phyloP scores from a whole-genome alignment of 1,284 basidiomycete species.

The Ganoderma sinense region DNA sequence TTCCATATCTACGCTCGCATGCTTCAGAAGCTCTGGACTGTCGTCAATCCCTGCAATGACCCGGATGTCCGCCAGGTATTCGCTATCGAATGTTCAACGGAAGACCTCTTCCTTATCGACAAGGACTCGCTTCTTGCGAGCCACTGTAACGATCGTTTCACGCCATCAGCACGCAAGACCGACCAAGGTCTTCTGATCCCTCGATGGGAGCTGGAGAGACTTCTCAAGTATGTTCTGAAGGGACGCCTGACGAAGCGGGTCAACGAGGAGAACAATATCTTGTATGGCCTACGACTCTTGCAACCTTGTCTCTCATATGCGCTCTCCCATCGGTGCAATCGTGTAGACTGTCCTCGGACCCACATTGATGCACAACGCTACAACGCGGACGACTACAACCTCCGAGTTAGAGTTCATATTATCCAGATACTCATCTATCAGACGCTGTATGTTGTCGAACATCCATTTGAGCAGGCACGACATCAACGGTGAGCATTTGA shows the following conservation, averaged over 20 bases:
- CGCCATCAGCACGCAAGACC: conserved; percentile 8
- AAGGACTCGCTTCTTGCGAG: conserved; percentile 34
- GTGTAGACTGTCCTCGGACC: conserved; percentile 44
- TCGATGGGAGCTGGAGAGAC: conserved; percentile 25
- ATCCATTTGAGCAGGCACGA: conserved; percentile 23
- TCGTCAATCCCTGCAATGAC: conserved; percentile 37
- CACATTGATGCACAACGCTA: conserved; percentile 43
- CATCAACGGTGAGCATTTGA: conserved; percentile 38
- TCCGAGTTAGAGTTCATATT: conserved; percentile 51
- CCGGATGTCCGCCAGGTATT: conserved; percentile 46
- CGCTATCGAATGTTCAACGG: conserved; percentile 40
- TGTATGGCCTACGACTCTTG: conserved; percentile 42
- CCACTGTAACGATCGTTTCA: conserved; percentile 1
- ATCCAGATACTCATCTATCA: conserved; percentile 58
- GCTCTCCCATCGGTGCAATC: conserved; percentile 45
- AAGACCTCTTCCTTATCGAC: conserved; percentile 39
- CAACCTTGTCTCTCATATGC: conserved; percentile 49
- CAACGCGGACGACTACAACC: conserved; percentile 44
- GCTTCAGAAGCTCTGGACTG: conserved; percentile 39
- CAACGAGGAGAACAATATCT: conserved; percentile 44
- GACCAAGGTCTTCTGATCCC: conserved; percentile 24
- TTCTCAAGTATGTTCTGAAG: conserved; percentile 36
- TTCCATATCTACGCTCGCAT: conserved; percentile 48
- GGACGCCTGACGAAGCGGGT: conserved; percentile 42
- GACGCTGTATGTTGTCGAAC: conserved; percentile 35